Percentiles rank a stretch among this genome's conserved stretches.
phyloP scores from a whole-genome alignment of 495 filamentous ascomycete species.

The Acidomyces sp. region DNA sequence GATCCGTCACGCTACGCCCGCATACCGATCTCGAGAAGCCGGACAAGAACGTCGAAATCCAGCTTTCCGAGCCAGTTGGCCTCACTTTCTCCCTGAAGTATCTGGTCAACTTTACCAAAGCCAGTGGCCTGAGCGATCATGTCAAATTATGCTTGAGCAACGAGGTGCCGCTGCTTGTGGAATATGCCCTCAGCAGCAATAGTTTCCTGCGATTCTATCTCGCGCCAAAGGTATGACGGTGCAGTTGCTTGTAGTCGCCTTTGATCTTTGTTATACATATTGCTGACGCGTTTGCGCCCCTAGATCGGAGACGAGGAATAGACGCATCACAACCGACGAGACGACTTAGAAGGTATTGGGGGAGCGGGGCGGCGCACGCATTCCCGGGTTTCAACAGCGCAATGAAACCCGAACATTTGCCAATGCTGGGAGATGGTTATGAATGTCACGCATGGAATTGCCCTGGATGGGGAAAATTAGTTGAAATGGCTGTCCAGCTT shows the following conservation, averaged over 20 bases:
- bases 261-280: too few relatives aligned
- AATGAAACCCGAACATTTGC: too few relatives aligned
- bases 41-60: constrained; percentile 71
- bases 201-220: constrained; percentile 95
- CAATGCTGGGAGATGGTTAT: too few relatives aligned
- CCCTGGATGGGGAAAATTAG: too few relatives aligned
- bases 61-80: constrained; percentile 80
- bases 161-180: constrained; percentile 90
- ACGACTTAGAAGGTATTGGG: not conserved
- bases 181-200: constrained; percentile 69
- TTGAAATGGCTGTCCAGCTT: too few relatives aligned
- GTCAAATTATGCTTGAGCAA: constrained; percentile 89
- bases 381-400: too few relatives aligned
- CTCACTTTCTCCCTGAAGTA: constrained; percentile 99
- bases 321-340: not conserved
- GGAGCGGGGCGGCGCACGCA: too few relatives aligned
- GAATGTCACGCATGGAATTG: not conserved
- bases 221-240: constrained; percentile 84
- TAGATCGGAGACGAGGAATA: constrained; percentile 25
- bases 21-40: constrained; percentile 88
- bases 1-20: constrained; percentile 78
- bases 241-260: too few relatives aligned
- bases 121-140: constrained; percentile 61
- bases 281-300: constrained; percentile 88
- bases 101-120: constrained; percentile 99